Evolutionary conservation across 2,329 filamentous ascomycete species (phyloP).

Genomic region (Verruconis gallopava): DNA sequence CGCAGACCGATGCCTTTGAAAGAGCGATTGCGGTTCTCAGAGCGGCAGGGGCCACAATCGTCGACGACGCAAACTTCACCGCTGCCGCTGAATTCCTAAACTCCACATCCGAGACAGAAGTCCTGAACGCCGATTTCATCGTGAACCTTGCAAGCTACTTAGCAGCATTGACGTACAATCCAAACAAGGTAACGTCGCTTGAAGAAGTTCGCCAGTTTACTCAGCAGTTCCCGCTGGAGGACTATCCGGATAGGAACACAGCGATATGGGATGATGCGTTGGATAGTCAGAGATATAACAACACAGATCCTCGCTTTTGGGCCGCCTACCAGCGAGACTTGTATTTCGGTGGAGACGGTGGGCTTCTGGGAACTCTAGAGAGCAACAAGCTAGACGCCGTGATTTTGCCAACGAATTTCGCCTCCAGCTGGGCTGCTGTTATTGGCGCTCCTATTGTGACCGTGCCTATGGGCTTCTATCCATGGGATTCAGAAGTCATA

Average conservation of each 20-base stretch:
- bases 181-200: constrained; percentile 40
- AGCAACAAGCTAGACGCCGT: constrained; percentile 48
- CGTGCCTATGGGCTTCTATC: constrained; percentile 48
- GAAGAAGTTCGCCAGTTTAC: constrained; percentile 44
- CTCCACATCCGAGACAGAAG: constrained; percentile 28
- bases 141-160: constrained; percentile 46
- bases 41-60: constrained; percentile 44
- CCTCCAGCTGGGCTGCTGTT: constrained; percentile 38
- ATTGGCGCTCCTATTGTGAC: constrained; percentile 49
- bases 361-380: constrained; percentile 46
- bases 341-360: constrained; percentile 44
- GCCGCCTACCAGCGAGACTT: constrained; percentile 39
- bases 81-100: constrained; percentile 33
- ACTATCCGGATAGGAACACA: constrained; percentile 50
- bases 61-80: constrained; percentile 48
- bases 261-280: constrained; percentile 42
- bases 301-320: constrained; percentile 46
- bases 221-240: constrained; percentile 37
- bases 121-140: constrained; percentile 48
- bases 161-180: constrained; percentile 42
- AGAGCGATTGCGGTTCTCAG: constrained; percentile 39
- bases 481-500: constrained; percentile 33
- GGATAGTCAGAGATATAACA: constrained; percentile 36
- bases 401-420: constrained; percentile 42
- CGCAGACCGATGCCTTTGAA: constrained; percentile 43